Base-by-base conservation (phyloP, 495 filamentous ascomycete species). In the Lophiostoma macrostomum region DNA sequence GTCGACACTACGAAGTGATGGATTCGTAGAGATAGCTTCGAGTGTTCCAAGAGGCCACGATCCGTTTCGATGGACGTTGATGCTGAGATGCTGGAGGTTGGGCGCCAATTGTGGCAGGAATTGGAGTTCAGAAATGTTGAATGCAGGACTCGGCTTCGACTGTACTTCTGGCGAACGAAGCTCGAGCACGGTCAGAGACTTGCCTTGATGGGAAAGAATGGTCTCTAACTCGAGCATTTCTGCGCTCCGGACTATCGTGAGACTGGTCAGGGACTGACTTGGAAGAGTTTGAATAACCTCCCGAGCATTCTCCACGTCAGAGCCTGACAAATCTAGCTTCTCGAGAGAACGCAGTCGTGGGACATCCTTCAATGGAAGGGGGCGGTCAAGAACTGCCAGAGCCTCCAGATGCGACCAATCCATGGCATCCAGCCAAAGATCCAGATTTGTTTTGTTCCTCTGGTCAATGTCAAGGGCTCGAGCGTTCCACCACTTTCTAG, bases 361-460 rank as follows among this genome's bases (percentile, higher is more conserved):
- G 22, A 10, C 14, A 6, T 10, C 22, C 13, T 42, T 20, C 22
- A 11, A 5, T 23, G 27, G 4, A 25, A 34, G 18, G 7, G 36
- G 5, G 31, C 29, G 10, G 46, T 39, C 46, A 10, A 31, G 6
- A 5, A 37, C 14, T 6, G 32, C 46, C 5, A 50, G 19, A 4
- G 30, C 18, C 23, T 50, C 46, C 5, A 50, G 4, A 18, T 50
- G 10, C 8, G 31, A 37, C 46, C 46, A 50, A 20, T 50, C 46
- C 46, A 50, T 50, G 13, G 46, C 46, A 50, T 50, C 46, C 5
- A 50, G 25, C 46, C 46, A 50, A 14, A 50, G 32, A 4, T 50
- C 46, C 18, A 50, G 6, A 22, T 50, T 50, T 10, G 23, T 31
- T 28, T 46, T 46, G n/a, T 16, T 32, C 10, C 23, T 11, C 27